Base-by-base conservation (phyloP, 305 asterid genomes). In the Ilex paraguariensis region DNA sequence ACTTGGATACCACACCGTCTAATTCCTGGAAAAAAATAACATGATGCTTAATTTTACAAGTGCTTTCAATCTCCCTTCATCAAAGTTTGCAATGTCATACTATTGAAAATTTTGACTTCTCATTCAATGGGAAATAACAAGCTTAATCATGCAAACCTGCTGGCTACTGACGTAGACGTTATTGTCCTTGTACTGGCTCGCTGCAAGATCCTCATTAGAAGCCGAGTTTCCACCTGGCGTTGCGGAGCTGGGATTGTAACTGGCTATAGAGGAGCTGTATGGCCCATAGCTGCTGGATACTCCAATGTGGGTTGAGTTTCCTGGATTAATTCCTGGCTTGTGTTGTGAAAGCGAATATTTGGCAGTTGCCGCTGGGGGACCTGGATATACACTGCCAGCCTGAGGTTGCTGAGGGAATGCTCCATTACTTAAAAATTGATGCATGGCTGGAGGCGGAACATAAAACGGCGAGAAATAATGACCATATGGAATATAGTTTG, bases 391-490 rank as follows among this genome's bases (percentile, higher is more conserved):
- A 66, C 73, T 77, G 57, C 83, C 95, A 69, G 88, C 68, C 77
- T 80, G 95, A 68, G 97, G 91, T 72, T 85, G 97, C 86, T 87
- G 98, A 48, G 96, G 89, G 77, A 82, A 92, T 31, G 82, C 81
- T 36, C 97, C 90, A 63, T 77, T 89, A 83, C 85, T 75, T 63
- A 87, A 67, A 73, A 81, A 87, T 67, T 84, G 98, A 80, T 87
- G 98, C 67, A 92, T 77, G 55, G 92, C 69, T 3, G 90, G 88
- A 11, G 89, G 96, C 30, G 89, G 95, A 71, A 84, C 79, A 65
- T 81, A 87, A 75, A 73, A 76, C 45, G 97, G 97, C 58, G 95
- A 73, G 68, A 87, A 81, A 76, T 90, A 90, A 67, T 78, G 98
- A 54, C 87, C 85, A 32, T 92, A 90, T 50, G 96, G 96, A 30